Conservation (phyloP, 1,139 yeast genomes). For the Scheffersomyces illinoinensis region DNA sequence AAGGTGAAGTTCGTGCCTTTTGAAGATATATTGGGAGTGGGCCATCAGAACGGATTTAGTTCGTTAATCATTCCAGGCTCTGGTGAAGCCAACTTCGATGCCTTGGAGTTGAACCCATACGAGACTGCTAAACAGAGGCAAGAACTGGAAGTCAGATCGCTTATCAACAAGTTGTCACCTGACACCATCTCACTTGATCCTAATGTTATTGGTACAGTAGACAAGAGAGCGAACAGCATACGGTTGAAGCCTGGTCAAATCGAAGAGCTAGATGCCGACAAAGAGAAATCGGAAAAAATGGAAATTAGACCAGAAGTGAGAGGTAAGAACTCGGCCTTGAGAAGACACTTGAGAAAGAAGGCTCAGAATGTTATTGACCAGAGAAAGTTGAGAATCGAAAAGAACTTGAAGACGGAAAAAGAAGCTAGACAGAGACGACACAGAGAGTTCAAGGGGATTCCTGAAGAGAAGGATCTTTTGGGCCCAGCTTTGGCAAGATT, state of each 20-base stretch:
- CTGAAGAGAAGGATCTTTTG: constrained; percentile 52
- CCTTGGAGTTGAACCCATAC: constrained; percentile 89
- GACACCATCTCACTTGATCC: constrained; percentile 95
- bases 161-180: constrained; percentile 86
- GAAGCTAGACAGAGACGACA: constrained; percentile 60
- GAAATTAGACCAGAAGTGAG: constrained; percentile 63
- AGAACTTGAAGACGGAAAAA: constrained; percentile 73
- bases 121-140: constrained; percentile 92
- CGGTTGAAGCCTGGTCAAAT: constrained; percentile 67
- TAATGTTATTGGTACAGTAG: constrained; percentile 80
- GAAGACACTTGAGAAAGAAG: constrained; percentile 81
- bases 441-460: constrained; percentile 50
- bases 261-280: constrained; percentile 40
- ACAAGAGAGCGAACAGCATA: constrained; percentile 60
- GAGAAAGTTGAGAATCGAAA: constrained; percentile 79
- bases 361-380: constrained; percentile 86
- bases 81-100: constrained; percentile 98
- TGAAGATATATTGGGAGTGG: constrained; percentile 92
- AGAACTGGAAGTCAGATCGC: constrained; percentile 83
- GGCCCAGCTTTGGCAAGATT: constrained; percentile 63
- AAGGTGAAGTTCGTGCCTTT: constrained; percentile 81
- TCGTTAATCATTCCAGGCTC: constrained; percentile 91
- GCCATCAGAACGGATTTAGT: constrained; percentile 76
- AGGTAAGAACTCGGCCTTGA: constrained; percentile 81
- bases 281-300: constrained; percentile 33